Base-by-base conservation (phyloP, 2,329 filamentous ascomycete species). In the Xenosphaeropsis pyriputrescens region DNA sequence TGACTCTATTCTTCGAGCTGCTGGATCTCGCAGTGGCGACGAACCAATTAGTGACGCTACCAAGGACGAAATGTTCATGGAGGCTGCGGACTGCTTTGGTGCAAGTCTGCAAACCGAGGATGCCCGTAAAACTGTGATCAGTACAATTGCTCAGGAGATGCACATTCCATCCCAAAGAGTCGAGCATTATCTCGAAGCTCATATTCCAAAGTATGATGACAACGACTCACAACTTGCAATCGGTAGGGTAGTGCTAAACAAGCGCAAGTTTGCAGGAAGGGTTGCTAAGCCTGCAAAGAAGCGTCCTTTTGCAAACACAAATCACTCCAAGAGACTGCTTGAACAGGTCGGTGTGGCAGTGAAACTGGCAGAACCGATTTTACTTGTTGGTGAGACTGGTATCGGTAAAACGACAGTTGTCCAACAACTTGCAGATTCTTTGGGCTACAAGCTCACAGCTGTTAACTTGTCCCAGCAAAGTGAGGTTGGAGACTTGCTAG, bases 381-480 rank as follows among this genome's bases (percentile, higher is more conserved):
- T 99, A 14, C 73, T 99, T 18, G 91, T 99, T n/a, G 91, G 91
- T 53, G 91, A 99, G 62, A 99, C 91, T 6, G 91, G 91, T 64
- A 95, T 94, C 36, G 91, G 91, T 50, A 99, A 99, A 61, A 99
- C 91, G 0, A 94, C 91, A 0, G 83, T 91, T 18, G 79, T 98
- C 12, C 91, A 99, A 56, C 86, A 95, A 53, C 66, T 99, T 39
- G 86, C 91, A 0, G 78, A 82, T 41, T 72, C 80, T 3, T 68
- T 95, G 18, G 85, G 88, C 2, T 82, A 86, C 53, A 93, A 85
- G 50, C 70, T 99, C 11, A 82, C 86, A 0, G 85, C 88, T 2
- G 86, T 98, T 53, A 99, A 99, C 53, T 59, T 99, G 54, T 98
- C 91, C 0, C 93, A 98, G 55, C 93, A 99, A 56, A 96, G 88